A percentile compares a stretch with the other conserved stretches of the same genome.
Conservation (phyloP, 1,139 yeast genomes). For the Hansenula sp. region DNA sequence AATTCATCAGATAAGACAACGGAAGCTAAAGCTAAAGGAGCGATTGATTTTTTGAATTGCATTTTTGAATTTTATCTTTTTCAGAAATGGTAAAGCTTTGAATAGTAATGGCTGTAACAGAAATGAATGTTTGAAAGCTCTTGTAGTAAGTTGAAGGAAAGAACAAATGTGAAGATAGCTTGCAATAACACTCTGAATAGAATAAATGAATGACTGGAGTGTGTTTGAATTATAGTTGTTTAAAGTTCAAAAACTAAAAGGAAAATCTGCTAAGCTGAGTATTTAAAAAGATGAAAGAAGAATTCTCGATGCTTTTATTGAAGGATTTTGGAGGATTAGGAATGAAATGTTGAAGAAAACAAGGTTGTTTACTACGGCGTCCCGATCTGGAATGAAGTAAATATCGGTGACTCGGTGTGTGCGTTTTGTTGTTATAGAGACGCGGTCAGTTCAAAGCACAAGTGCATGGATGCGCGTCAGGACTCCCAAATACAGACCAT, state of each 20-base stretch:
- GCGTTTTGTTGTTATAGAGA: not conserved
- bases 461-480: not conserved
- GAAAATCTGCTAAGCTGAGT: no score
- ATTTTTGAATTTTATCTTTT: constrained; percentile 7
- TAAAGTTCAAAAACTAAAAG: not conserved
- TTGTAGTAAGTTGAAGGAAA: not conserved
- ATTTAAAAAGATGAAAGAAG: not conserved
- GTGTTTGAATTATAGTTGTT: not conserved
- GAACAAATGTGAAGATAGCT: not conserved
- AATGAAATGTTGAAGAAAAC: not conserved
- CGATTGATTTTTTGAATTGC: constrained; percentile 18
- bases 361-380: not conserved
- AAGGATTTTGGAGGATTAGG: not conserved
- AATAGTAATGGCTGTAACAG: not conserved
- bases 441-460: no score
- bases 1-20: constrained; percentile 18
- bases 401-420: not conserved
- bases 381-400: not conserved
- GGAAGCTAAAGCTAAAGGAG: constrained; percentile 20
- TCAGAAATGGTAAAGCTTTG: no score
- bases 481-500: not conserved
- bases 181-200: constrained; percentile 2
- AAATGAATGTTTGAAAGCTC: not conserved
- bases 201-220: constrained; percentile 5
- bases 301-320: not conserved